Evolutionary conservation across 305 asterid species (phyloP), one percentile per base, ranked within the genome.

Genomic region (Euphrasia arctica): DNA sequence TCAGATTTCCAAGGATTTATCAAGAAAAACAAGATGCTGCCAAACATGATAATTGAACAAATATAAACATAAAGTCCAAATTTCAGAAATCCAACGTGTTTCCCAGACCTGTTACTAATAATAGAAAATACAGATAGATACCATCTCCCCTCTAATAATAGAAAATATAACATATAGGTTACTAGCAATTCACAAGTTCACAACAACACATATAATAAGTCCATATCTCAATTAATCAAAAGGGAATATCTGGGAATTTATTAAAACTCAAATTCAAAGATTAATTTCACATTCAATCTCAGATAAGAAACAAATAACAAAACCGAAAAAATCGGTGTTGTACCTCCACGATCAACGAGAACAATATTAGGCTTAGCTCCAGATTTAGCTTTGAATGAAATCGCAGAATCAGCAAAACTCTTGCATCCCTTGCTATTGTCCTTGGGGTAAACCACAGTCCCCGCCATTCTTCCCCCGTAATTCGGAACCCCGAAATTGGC

Each of bases 321-420:
- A 54, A 51, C 1, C 12, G 10, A 34, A 25, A 25, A 25, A 25
- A 25, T 25, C 43, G 22, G 9, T 12, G 22, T 4, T 8, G 54
- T 75, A 94, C 99, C 96, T 94, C 97, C 97, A 55, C 99, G 95
- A 79, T 90, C 99, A 72, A 94, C 83, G 15, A 94, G 89, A 67
- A 90, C 82, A 75, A 94, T 85, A 52, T 63, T 81, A 59, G 99
- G 99, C 82, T 86, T 72, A 67, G 96, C 90, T 56, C 96, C 97
- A 72, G 95, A 62, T 63, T 74, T 77, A 29, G 91, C 70, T 82
- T 88, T 90, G 73, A 82, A 83, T 56, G 96, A 84, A 84, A 80
- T 72, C 71, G 82, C 81, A 71, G 66, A 85, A 74, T 83, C 95
- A 70, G 62, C 83, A 74, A 93, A 93, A 52, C 65, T 62, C n/a